These are phyloP conservation scores for Pichiaceae sp. DNA, from an alignment of 1,139 yeast genomes.

Conservation along the genomic window DNA sequence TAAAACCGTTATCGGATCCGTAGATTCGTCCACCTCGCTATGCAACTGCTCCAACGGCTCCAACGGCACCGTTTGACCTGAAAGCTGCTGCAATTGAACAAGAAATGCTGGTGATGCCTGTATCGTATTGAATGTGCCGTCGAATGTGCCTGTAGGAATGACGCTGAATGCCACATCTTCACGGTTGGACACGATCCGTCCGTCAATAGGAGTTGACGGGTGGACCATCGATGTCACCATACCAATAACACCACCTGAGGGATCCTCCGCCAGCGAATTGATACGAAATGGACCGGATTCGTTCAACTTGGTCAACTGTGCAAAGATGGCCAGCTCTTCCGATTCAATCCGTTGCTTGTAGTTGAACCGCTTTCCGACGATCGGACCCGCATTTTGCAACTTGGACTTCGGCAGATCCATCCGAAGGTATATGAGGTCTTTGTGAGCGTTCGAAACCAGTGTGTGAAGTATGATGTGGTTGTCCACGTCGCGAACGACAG, in stretches of 20 bases:
- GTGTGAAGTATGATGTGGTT: constrained; percentile 5
- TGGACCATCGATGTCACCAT: constrained; percentile 13
- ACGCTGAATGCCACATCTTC: constrained; percentile 13
- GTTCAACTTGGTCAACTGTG: constrained; percentile 14
- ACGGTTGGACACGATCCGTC: constrained; percentile 8
- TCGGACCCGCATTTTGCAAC: background rate
- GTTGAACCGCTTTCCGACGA: constrained; percentile 7
- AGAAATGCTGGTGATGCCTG: too few relatives aligned
- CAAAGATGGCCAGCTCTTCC: constrained; percentile 11
- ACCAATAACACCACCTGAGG: constrained; percentile 11
- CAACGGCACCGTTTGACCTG: too few relatives aligned
- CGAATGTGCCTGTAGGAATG: too few relatives aligned
- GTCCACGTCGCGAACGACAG: background rate
- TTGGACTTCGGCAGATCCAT: background rate
- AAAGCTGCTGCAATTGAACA: too few relatives aligned
- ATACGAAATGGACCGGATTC: constrained; percentile 8
- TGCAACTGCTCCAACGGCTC: too few relatives aligned
- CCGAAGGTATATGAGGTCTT: constrained; percentile 7
- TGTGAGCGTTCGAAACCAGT: constrained; percentile 12
- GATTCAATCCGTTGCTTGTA: constrained; percentile 11
- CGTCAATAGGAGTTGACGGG: constrained; percentile 10
- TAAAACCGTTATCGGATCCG: too few relatives aligned
- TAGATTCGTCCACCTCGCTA: too few relatives aligned
- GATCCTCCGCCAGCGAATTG: constrained; percentile 11
- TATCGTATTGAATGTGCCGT: too few relatives aligned